Percentiles rank a stretch among this genome's conserved stretches.
phyloP scores from a whole-genome alignment of 495 filamentous ascomycete species.

The Neurospora sp. region DNA sequence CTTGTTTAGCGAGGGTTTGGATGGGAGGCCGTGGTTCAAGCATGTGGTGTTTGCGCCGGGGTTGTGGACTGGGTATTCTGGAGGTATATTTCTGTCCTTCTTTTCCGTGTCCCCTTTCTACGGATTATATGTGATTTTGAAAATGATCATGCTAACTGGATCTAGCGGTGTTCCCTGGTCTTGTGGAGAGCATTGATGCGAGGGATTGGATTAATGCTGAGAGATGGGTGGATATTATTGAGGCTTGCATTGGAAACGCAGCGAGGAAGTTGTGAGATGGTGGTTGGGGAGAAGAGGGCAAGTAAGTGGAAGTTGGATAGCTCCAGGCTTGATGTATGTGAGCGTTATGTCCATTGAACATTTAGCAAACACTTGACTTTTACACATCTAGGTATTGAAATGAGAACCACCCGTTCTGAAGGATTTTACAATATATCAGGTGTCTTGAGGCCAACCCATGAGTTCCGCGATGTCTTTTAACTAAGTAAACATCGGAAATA shows the following conservation, averaged over 20 bases:
- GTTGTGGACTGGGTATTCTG: slow-evolving; percentile 81
- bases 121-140: background rate
- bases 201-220: slow-evolving; percentile 64
- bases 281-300: slow-evolving; percentile 3
- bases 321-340: too few relatives aligned
- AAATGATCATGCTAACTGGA: slow-evolving; percentile 7
- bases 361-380: too few relatives aligned
- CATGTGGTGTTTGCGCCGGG: slow-evolving; percentile 86
- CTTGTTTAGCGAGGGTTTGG: slow-evolving; percentile 68
- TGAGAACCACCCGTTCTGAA: too few relatives aligned
- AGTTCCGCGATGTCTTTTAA: background rate
- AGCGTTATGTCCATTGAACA: too few relatives aligned
- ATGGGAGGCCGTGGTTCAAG: slow-evolving; percentile 83
- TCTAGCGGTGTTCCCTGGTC: slow-evolving; percentile 64
- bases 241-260: slow-evolving; percentile 54
- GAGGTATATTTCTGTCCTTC: slow-evolving; percentile 33
- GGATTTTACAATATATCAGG: too few relatives aligned
- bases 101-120: too few relatives aligned
- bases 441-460: background rate
- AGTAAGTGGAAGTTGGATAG: too few relatives aligned
- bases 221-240: slow-evolving; percentile 71
- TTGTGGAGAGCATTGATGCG: slow-evolving; percentile 73
- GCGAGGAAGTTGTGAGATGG: slow-evolving; percentile 30
- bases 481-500: background rate
- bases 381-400: too few relatives aligned